Evolutionary conservation across 2,329 filamentous ascomycete species (phyloP), one percentile per base, ranked within the genome.

Genomic region (Hysterium pulicare): DNA sequence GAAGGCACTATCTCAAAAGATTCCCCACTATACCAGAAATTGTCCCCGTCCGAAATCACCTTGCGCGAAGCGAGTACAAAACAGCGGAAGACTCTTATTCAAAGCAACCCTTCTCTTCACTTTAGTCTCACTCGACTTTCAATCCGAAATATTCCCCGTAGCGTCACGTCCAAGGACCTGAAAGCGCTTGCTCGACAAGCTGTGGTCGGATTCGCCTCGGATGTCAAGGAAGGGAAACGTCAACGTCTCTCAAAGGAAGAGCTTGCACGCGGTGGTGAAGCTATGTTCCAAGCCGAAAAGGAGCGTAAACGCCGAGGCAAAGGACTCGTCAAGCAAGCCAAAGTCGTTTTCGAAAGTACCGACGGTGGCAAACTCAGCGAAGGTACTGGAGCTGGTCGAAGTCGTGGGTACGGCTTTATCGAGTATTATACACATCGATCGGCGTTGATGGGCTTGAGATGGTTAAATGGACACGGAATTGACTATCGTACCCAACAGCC

Each of bases 351-450:
- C 59, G 93, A 98, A 71, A 87, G 85, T 42, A 79, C 80, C 26
- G 83, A 93, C 54, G 93, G 93, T 34, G 82, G 82, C 58, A 97
- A 96, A 71, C 82, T 95, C 11, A 70, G 77, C 7, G 90, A 95
- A 69, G 76, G 79, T 33, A 82, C 75, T 38, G 89, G 87, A 6
- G 89, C 83, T 5, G 90, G 90, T 35, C 81, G 87, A 62, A 93
- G 87, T 64, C 81, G 91, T 64, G 93, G 93, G 4, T 98, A 98
- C 64, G 93, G 94, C 10, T 98, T 98, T 72, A 86, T 98, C 53
- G 93, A 98, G 71, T 98, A 96, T 69, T 86, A 83, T 51, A 93
- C 87, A 22, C 93, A 98, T 62, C 85, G 93, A 38, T 91, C 86
- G 75, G 93, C 93, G 11, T 76, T 98, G 30, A 97, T 97, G 88